A percentile compares a stretch with the other conserved stretches of the same genome.
Evolutionary conservation across 164 flowering plant genomes (phyloP).

Genomic region (Vitis labrusca): DNA sequence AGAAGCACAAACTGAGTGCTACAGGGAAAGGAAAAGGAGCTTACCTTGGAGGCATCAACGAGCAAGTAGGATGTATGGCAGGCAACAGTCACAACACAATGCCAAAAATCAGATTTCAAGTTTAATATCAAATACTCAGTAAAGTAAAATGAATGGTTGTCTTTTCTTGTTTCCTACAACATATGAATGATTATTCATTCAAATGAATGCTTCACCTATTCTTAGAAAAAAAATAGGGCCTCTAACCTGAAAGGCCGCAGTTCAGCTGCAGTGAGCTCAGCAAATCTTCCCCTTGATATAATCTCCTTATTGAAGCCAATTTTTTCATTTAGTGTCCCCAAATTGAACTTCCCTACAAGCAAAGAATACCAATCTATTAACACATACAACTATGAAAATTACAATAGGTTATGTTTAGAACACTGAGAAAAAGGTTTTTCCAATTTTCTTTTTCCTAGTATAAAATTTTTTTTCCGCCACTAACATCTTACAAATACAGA

Average conservation of each 20-base stretch:
- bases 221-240: neutral
- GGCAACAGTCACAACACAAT: too few species aligned
- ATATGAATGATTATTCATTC: neutral
- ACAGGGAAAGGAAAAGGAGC: too few species aligned
- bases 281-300: constrained; percentile 88
- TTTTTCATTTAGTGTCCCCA: constrained; percentile 73
- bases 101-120: neutral
- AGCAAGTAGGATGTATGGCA: neutral
- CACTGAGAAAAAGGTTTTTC: neutral
- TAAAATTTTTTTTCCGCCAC: too few species aligned
- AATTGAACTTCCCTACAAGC: constrained; percentile 64
- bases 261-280: constrained; percentile 83
- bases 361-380: constrained; percentile 1
- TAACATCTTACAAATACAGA: too few species aligned
- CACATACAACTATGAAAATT: neutral
- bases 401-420: neutral
- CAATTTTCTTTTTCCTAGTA: too few species aligned
- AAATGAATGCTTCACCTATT: too few species aligned
- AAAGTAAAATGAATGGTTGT: neutral
- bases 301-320: constrained; percentile 93
- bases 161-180: neutral
- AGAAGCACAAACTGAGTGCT: neutral
- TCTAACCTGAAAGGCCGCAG: constrained; percentile 82
- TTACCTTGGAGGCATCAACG: neutral
- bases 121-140: neutral